A percentile compares a stretch with the other conserved stretches of the same genome.
phyloP scores from a whole-genome alignment of 2,329 filamentous ascomycete genomes.

The Chrysoporthe puriensis region DNA sequence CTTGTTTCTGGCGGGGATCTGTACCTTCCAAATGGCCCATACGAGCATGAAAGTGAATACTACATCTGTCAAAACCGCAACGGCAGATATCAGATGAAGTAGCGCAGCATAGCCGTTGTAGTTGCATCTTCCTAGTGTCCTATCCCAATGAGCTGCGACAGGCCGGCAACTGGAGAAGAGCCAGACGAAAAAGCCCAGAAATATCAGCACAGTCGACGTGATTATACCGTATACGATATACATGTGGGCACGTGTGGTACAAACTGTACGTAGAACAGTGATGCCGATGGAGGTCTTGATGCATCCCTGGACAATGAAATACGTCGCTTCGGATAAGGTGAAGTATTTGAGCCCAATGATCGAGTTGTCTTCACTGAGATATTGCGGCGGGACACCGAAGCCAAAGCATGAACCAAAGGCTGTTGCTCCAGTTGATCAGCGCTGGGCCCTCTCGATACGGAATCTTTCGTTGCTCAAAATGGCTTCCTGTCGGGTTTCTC shows the following conservation, averaged over 20 bases:
- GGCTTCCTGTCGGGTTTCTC: not conserved
- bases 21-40: not conserved
- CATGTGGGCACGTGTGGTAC: not conserved
- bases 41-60: not conserved
- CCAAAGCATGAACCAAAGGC: not conserved
- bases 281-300: constrained; percentile 6
- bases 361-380: not conserved
- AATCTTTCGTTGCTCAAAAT: not conserved
- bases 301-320: not conserved
- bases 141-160: not conserved
- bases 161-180: not conserved
- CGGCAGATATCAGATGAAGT: not conserved
- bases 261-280: not conserved
- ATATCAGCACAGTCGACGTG: not conserved
- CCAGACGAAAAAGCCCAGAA: not conserved
- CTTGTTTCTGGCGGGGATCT: not conserved
- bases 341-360: not conserved
- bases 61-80: not conserved
- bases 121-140: not conserved
- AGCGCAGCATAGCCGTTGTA: not conserved
- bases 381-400: not conserved
- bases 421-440: not conserved
- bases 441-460: not conserved
- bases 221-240: not conserved
- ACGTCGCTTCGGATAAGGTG: not conserved